Percentiles rank a stretch among this genome's conserved stretches.
Conservation (phyloP, 2,329 filamentous ascomycete genomes). For the Phyllosticta capitalensis region DNA sequence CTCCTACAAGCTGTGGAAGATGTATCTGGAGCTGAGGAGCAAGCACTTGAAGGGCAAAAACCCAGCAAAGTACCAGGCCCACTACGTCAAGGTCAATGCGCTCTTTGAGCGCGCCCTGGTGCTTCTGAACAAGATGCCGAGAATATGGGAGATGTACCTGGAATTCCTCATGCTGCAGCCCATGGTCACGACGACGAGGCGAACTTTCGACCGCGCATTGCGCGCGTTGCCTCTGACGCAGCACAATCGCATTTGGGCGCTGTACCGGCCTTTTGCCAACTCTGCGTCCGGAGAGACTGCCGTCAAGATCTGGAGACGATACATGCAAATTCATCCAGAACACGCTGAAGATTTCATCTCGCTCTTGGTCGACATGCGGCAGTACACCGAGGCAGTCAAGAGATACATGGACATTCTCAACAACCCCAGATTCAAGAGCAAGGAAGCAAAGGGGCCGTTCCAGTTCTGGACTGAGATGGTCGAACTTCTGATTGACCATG, state of each 20-base stretch:
- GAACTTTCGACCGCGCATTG: slow-evolving; percentile 84
- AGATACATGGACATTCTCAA: slow-evolving; percentile 89
- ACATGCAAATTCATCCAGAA: slow-evolving; percentile 95
- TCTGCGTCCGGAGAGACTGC: slow-evolving; percentile 85
- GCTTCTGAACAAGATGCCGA: slow-evolving; percentile 96
- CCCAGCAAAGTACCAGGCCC: slow-evolving; percentile 64
- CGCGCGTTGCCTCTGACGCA: slow-evolving; percentile 88
- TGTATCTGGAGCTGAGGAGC: slow-evolving; percentile 80
- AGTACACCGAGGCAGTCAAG: slow-evolving; percentile 85
- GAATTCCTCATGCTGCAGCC: slow-evolving; percentile 84
- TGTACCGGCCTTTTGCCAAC: slow-evolving; percentile 85
- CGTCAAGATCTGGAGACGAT: slow-evolving; percentile 86
- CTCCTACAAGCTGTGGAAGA: slow-evolving; percentile 98
- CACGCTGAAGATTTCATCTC: slow-evolving; percentile 94
- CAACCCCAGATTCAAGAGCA: slow-evolving; percentile 82
- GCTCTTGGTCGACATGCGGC: slow-evolving; percentile 66
- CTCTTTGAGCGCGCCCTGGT: slow-evolving; percentile 89
- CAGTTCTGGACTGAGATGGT: slow-evolving; percentile 98
- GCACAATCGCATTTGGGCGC: slow-evolving; percentile 88
- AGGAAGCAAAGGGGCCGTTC: slow-evolving; percentile 87
- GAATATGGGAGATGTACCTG: slow-evolving; percentile 97
- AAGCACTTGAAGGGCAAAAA: slow-evolving; percentile 77
- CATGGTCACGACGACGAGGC: slow-evolving; percentile 75
- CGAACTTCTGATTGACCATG: slow-evolving; percentile 83
- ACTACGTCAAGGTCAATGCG: slow-evolving; percentile 89